Base-by-base conservation (phyloP, 2,329 filamentous ascomycete genomes). In the Neopestalotiopsis sp. region DNA sequence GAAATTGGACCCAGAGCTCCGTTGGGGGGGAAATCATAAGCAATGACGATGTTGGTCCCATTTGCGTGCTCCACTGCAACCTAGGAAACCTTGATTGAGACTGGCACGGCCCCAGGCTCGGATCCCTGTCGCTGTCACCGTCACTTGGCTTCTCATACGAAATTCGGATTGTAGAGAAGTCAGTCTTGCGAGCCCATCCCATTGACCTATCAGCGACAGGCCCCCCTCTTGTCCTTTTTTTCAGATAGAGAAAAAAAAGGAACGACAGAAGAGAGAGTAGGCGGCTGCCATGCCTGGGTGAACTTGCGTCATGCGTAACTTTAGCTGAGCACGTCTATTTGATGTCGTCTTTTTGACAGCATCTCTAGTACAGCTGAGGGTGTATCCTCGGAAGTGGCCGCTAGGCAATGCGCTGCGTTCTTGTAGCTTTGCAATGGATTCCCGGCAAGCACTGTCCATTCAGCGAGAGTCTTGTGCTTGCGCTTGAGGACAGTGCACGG, bases 131-230 rank as follows among this genome's bases (percentile, higher is more conserved):
- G 12, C 40, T 65, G 38, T 28, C 38, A 53, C 61, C 34, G 28
- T 61, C 32, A 24, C 32, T 34, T 30, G 17, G 17, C 38, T 63
- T 42, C 12, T 63, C n/a, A 20, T 40, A 7, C 38, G 24, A 61
- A 28, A 28, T 67, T 56, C 42, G 49, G 66, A 42, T 63, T 62
- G 32, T 38, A 40, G 42, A 38, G 34, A n/a, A 53, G 17, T 17
- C 45, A 53, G 45, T 53, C 45, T 53, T n/a, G 30, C 61, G 34
- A 64, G 20, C 28, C 30, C 61, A 70, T 17, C 28, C 30, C 61
- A 70, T 70, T 70, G 68, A 62, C 68, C 68, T 68, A 70, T 70
- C 68, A 63, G 61, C 68, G 67, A 40, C 56, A 61, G 24, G 7
- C 57, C 42, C 45, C 20, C 17, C 45, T 20, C 17, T 17, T 53